Evolutionary conservation across 305 asterid genomes (phyloP).

Genomic region (Rubia tinctorum): DNA sequence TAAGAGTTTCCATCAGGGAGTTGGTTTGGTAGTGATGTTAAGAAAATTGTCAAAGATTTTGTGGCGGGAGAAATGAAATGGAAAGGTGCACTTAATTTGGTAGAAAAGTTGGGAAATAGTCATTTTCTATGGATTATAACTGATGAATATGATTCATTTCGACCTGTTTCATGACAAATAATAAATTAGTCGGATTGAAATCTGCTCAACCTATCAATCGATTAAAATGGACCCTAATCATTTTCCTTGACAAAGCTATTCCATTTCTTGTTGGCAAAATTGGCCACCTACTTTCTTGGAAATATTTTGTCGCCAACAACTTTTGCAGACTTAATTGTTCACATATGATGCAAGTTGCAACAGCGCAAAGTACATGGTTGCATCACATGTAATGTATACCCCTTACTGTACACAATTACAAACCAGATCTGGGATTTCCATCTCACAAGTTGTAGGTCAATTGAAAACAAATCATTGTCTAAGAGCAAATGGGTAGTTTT

Average conservation of each 20-base stretch:
- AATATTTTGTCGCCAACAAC: not conserved
- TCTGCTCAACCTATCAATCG: too few species aligned
- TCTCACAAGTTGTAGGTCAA: not conserved
- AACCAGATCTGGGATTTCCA: not conserved
- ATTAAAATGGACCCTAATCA: not conserved
- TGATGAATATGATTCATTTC: too few species aligned
- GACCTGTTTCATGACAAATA: too few species aligned
- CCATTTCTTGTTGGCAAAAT: not conserved
- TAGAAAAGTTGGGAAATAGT: constrained; percentile 1
- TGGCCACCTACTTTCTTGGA: not conserved
- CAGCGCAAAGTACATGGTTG: not conserved
- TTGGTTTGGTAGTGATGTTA: not conserved
- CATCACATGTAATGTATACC: not conserved
- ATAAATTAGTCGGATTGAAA: too few species aligned
- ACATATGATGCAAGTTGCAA: not conserved
- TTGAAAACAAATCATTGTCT: not conserved
- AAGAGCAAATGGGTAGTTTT: not conserved
- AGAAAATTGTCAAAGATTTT: too few species aligned
- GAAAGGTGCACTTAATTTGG: not conserved
- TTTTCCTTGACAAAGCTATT: not conserved
- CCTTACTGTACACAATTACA: not conserved
- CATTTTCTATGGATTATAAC: not conserved
- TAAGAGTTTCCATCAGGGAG: too few species aligned
- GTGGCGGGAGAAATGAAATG: not conserved
- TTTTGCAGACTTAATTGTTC: not conserved